phyloP scores from a whole-genome alignment of 2,329 filamentous ascomycete species.

The Lecanicillium sp. region DNA sequence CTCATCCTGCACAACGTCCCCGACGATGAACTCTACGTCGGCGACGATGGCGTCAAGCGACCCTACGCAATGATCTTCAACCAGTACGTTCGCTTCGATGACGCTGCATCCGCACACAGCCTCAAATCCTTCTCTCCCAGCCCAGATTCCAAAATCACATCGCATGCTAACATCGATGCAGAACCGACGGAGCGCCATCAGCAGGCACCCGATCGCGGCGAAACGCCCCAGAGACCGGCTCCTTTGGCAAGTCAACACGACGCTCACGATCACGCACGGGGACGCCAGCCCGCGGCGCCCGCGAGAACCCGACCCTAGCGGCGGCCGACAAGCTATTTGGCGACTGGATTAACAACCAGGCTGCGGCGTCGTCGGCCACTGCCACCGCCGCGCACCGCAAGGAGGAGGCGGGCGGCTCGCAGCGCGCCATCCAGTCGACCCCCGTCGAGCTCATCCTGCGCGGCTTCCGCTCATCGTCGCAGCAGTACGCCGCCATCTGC shows the following conservation, averaged over 20 bases:
- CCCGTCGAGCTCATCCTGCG: constrained; percentile 75
- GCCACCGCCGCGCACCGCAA: constrained; percentile 18
- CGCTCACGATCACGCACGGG: constrained; percentile 55
- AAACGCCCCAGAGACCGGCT: constrained; percentile 51
- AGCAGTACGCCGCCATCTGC: constrained; percentile 80
- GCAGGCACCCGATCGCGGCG: constrained; percentile 41
- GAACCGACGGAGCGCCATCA: constrained; percentile 42
- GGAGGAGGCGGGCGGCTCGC: constrained; percentile 29
- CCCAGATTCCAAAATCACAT: background rate
- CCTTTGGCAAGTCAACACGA: constrained; percentile 60
- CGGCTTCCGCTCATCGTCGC: constrained; percentile 59
- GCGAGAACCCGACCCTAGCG: constrained; percentile 54
- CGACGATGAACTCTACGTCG: constrained; percentile 59
- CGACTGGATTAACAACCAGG: constrained; percentile 46
- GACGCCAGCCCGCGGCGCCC: constrained; percentile 40
- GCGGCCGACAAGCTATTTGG: constrained; percentile 56
- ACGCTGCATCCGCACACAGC: constrained; percentile 2
- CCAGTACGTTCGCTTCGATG: constrained; percentile 37
- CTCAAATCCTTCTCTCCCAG: background rate
- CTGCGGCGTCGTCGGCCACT: constrained; percentile 20
- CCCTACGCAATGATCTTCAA: constrained; percentile 61
- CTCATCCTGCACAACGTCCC: constrained; percentile 62
- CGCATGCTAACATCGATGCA: constrained; percentile 22
- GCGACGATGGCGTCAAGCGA: constrained; percentile 56
- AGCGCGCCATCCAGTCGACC: constrained; percentile 27